phyloP scores from a whole-genome alignment of 352 stramenopile genomes.

The Pythium apleroticum region DNA sequence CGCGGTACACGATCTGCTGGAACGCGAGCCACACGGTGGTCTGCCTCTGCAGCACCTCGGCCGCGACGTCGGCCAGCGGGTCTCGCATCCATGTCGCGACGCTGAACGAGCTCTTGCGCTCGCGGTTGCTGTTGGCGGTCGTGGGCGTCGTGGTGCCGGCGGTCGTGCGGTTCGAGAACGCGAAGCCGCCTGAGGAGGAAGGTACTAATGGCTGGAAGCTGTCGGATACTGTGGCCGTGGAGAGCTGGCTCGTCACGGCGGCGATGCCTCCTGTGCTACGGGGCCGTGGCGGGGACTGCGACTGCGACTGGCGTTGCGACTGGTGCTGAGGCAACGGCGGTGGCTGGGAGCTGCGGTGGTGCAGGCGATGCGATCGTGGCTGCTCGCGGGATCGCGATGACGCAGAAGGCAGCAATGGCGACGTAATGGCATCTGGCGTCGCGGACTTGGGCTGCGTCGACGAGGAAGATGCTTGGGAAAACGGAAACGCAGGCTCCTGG shows the following conservation, averaged over 20 bases:
- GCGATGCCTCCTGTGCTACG: neutral
- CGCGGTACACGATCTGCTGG: constrained; percentile 23
- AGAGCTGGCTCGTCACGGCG: constrained; percentile 9
- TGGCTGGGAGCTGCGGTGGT: neutral
- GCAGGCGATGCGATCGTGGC: neutral
- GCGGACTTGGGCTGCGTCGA: neutral
- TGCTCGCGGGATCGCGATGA: neutral
- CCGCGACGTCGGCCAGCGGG: constrained; percentile 22
- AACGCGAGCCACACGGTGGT: constrained; percentile 32
- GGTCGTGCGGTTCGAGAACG: constrained; percentile 17
- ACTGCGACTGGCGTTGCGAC: neutral
- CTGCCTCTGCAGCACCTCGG: constrained; percentile 23
- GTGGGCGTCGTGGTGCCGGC: constrained; percentile 1
- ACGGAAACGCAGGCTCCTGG: neutral
- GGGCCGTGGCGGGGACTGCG: neutral
- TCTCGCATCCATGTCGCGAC: constrained; percentile 21
- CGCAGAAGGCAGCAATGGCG: neutral
- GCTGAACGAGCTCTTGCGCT: constrained; percentile 32
- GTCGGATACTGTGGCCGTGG: neutral
- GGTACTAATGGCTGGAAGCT: neutral
- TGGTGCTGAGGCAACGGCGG: neutral
- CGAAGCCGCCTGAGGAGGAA: neutral
- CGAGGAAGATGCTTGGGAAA: neutral
- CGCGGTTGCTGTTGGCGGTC: neutral
- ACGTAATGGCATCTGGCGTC: neutral